A percentile compares a stretch with the other conserved stretches of the same genome.
Conservation (phyloP, 2,329 filamentous ascomycete genomes). For the Trichoderma oligosporum region DNA sequence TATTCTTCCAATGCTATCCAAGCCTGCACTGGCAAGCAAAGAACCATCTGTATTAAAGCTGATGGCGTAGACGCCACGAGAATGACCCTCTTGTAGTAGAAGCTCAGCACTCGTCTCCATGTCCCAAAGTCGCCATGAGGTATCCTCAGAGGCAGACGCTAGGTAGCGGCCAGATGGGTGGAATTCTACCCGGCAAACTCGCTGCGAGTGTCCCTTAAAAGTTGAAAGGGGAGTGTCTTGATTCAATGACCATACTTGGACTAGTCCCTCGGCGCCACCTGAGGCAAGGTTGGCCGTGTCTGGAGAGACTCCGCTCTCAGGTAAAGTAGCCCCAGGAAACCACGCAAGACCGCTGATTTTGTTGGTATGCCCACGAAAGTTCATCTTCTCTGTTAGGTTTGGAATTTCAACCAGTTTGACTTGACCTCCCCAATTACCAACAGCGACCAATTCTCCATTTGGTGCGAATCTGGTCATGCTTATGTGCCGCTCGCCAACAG, state of each 20-base stretch:
- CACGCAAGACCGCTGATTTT: constrained; percentile 88
- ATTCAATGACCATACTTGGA: constrained; percentile 86
- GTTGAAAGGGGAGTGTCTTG: constrained; percentile 82
- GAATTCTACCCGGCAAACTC: constrained; percentile 90
- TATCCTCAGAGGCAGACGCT: constrained; percentile 91
- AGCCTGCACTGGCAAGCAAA: constrained; percentile 81
- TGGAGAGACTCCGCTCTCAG: constrained; percentile 65
- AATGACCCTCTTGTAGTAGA: constrained; percentile 89
- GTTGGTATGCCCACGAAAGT: constrained; percentile 78
- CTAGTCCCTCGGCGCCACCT: constrained; percentile 79
- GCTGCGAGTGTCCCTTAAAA: constrained; percentile 75
- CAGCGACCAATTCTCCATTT: constrained; percentile 75
- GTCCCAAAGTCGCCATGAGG: constrained; percentile 96
- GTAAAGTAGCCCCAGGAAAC: constrained; percentile 77
- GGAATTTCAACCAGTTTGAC: constrained; percentile 84
- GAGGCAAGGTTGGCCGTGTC: constrained; percentile 81
- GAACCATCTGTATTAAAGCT: constrained; percentile 90
- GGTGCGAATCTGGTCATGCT: constrained; percentile 91
- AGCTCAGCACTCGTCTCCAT: constrained; percentile 80
- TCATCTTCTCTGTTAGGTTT: constrained; percentile 70
- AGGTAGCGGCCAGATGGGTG: constrained; percentile 88
- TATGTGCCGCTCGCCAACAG: constrained; percentile 83
- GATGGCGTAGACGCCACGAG: constrained; percentile 85
- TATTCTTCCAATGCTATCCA: constrained; percentile 90
- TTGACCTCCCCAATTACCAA: constrained; percentile 89